Base-by-base conservation (phyloP, 164 flowering plant genomes). In the Saururus chinensis region DNA sequence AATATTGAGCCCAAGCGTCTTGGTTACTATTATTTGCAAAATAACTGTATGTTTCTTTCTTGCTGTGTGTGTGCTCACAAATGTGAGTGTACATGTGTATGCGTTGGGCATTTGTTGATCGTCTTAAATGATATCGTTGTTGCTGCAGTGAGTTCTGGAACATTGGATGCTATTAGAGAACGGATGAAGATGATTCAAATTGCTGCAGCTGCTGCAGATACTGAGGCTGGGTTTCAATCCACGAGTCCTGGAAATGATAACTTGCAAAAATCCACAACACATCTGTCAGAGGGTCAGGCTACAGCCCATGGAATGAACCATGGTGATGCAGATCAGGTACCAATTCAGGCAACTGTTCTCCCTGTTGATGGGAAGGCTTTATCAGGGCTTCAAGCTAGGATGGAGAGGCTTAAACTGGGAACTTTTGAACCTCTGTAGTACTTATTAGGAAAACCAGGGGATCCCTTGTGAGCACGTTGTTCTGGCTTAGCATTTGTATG, bases 371-470 rank as follows among this genome's bases (percentile, higher is more conserved):
- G 87, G 79, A 90, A 83, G 66, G 99, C 97, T 1, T 66, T 93
- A 55, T 90, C 96, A 12, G 99, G 97, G 51, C 85, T 93, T 61
- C 99, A 93, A 70, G 99, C 97, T 9, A 88, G 99, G 25, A 93
- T 93, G 99, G 95, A 93, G 68, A 84, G 99, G 70, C 88, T 93
- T 4, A 93, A 93, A 80, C 84, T 92, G 55, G 97, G 97, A 19
- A 59, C 97, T 0, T 21, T 86, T 26, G 98, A 92, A 26, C 80
- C 25, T 9, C 14, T 56, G 19, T 56, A 26, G 37, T 30, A 6
- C 37, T 30, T 30, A 30, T 30, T 30, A 30, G 37, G 37, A 30
- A 30, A 30, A 6, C 6, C 37, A 30, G 37, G n/a, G n/a, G 37
- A 30, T 30, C 6, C 6, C 37, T 6, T 30, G 37, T 30, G 37